Conservation (phyloP, 306 rosid genomes). For the Sicyos edulis region DNA sequence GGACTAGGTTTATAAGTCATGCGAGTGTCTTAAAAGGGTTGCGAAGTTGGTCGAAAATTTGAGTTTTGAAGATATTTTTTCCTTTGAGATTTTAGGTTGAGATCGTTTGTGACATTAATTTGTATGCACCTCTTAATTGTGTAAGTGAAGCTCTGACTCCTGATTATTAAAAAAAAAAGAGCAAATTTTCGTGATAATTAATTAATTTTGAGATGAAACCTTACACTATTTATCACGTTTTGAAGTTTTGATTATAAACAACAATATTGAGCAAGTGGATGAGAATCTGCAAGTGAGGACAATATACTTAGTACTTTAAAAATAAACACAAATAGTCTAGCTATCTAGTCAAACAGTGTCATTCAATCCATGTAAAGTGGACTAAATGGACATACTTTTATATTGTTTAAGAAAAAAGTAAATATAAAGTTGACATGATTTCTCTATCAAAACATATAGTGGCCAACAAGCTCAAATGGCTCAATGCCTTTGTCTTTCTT, state of each 20-base stretch:
- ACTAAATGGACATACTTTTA: neutral
- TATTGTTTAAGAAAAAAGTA: neutral
- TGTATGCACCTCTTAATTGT: too few relatives aligned
- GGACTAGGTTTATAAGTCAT: too few relatives aligned
- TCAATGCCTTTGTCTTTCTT: neutral
- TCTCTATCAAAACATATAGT: conserved; percentile 3
- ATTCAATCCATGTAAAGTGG: conserved; percentile 16
- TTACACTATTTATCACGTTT: neutral
- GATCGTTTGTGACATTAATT: too few relatives aligned
- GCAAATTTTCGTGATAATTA: too few relatives aligned
- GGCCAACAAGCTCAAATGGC: conserved; percentile 18
- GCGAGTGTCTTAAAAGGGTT: too few relatives aligned
- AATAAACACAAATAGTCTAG: neutral
- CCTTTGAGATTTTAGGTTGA: too few relatives aligned
- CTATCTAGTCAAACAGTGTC: neutral
- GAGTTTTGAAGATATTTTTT: too few relatives aligned
- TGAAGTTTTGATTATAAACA: neutral
- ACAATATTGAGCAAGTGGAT: conserved; percentile 1
- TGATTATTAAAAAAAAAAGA: too few relatives aligned
- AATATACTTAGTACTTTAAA: neutral
- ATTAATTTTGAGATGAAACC: neutral
- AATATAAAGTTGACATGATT: neutral
- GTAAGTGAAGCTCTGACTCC: too few relatives aligned
- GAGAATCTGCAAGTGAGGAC: conserved; percentile 6
- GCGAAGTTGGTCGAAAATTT: too few relatives aligned